Evolutionary conservation across 495 filamentous ascomycete genomes (phyloP), one percentile per base, ranked within the genome.

Genomic region (Aspergillus sparsus): DNA sequence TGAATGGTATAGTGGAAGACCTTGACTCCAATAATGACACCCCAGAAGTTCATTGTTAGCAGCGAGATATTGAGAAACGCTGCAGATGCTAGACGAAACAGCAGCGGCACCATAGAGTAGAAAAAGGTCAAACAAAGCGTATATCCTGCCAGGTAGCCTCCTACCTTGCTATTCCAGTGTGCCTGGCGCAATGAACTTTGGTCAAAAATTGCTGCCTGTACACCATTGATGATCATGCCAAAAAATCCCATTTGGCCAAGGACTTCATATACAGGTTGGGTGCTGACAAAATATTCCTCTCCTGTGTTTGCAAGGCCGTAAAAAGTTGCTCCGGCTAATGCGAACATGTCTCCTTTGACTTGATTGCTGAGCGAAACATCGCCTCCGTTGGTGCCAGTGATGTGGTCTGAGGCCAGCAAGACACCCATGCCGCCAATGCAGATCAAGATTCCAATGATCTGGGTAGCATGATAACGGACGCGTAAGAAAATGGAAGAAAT

Each of bases 41-140:
- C 91, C 93, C 95, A 98, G 79, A 98, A 98, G 75, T 96, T 98
- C 68, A 86, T 89, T 16, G 95, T 98, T 53, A 98, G 80, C 68
- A 98, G 78, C 33, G 87, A 91, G 71, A 98, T 92, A 73, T 98
- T 95, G 80, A 97, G 97, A 77, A 98, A 97, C 16, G 93, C 94
- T 0, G 94, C 94, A 8, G 83, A 88, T 5, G 89, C 85, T 71
- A 97, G 88, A 31, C 94, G 89, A 75, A 97, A 86, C 62, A 98
- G 77, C 49, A 97, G 78, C 15, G 94, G 94, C 6, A 87, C 92
- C 9, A 92, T 80, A 10, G 85, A 85, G 77, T 98, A 98, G 79
- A 98, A 98, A 53, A 93, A 71, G 39, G 80, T 75, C 10, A 98
- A 80, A 49, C 86, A 87, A 8, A 96, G 73, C 0, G 94, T 97